phyloP scores from a whole-genome alignment of 352 stramenopile genomes.

The Pythium folliculosum region DNA sequence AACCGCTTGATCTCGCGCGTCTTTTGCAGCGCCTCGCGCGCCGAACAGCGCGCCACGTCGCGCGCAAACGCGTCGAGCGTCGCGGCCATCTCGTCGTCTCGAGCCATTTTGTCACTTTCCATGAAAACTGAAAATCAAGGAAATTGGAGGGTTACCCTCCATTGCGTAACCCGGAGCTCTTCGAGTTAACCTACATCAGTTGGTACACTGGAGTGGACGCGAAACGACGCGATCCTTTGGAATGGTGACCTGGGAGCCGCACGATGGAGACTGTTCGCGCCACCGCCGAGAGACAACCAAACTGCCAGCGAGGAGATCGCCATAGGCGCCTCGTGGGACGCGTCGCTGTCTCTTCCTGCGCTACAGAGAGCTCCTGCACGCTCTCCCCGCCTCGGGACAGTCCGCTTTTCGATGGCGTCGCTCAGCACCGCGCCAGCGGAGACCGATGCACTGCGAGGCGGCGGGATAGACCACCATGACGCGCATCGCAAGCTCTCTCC shows the following conservation, averaged over 20 bases:
- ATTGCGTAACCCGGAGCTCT: not conserved
- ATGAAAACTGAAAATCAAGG: too few relatives aligned
- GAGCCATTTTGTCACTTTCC: too few relatives aligned
- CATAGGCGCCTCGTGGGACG: not conserved
- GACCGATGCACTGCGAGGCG: constrained; percentile 12
- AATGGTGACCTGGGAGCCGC: not conserved
- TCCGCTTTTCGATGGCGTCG: constrained; percentile 6
- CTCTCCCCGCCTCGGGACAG: too few relatives aligned
- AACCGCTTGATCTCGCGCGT: constrained; percentile 12
- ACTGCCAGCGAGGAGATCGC: not conserved
- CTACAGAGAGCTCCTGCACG: too few relatives aligned
- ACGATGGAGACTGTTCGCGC: not conserved
- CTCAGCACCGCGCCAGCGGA: not conserved
- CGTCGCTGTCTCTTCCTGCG: not conserved
- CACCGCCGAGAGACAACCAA: too few relatives aligned
- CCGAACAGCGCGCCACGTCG: constrained; percentile 4
- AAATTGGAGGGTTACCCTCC: not conserved
- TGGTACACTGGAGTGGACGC: not conserved
- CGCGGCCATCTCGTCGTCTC: not conserved
- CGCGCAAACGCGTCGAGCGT: constrained; percentile 13
- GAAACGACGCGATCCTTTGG: constrained; percentile 12
- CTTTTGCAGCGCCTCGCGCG: constrained; percentile 4
- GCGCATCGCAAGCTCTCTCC: not conserved
- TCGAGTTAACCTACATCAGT: not conserved
- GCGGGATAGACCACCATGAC: not conserved